Percentiles rank a stretch among this genome's conserved stretches.
phyloP scores from a whole-genome alignment of 164 flowering plant species.

The Pachysandra terminalis region DNA sequence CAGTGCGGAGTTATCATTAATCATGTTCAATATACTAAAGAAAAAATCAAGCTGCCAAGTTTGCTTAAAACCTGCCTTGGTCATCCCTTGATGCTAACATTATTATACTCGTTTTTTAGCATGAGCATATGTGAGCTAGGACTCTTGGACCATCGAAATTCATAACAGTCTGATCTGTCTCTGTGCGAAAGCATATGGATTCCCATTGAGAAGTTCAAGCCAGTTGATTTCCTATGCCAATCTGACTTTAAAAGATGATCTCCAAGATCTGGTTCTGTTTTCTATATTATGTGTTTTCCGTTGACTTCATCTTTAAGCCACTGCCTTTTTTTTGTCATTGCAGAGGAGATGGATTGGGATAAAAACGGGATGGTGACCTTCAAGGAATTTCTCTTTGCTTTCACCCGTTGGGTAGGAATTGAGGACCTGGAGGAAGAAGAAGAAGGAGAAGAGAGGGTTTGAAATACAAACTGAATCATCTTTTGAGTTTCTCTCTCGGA shows the following conservation, averaged over 20 bases:
- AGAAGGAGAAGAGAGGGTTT: constrained; percentile 28
- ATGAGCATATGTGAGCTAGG: neutral
- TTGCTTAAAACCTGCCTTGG: neutral
- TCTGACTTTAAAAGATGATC: neutral
- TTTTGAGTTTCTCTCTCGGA: neutral
- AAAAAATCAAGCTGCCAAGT: no score
- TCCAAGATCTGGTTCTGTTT: neutral
- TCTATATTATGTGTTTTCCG: constrained; percentile 2
- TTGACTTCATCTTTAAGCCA: neutral
- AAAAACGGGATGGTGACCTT: constrained; percentile 95
- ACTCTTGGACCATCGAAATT: neutral
- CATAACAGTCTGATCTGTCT: neutral
- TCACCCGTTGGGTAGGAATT: constrained; percentile 92
- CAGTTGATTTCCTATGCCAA: neutral
- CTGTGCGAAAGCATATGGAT: neutral
- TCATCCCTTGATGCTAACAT: no score
- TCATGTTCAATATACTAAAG: no score
- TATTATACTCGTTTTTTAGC: neutral
- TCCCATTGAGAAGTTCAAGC: neutral
- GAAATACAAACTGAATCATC: constrained; percentile 3
- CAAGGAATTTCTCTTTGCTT: constrained; percentile 95
- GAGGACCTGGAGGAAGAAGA: constrained; percentile 72
- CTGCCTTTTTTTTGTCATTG: constrained; percentile 11
- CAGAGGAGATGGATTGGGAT: constrained; percentile 99
- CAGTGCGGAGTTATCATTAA: no score